phyloP scores from a whole-genome alignment of 1,284 basidiomycete species.

The Tylopilus sp. region DNA sequence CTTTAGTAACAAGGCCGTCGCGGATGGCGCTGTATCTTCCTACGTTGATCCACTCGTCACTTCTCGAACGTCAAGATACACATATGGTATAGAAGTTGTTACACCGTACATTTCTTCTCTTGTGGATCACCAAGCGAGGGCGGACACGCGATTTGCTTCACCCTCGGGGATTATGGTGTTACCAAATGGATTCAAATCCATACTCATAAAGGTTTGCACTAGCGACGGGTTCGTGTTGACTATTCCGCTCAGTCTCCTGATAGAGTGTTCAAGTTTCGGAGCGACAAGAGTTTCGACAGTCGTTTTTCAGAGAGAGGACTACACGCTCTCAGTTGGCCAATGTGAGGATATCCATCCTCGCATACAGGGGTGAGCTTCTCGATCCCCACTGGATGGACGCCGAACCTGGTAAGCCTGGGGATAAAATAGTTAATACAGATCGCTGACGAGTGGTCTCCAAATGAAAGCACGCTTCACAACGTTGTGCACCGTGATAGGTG shows the following conservation, averaged over 20 bases:
- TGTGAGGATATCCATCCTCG: constrained; percentile 1
- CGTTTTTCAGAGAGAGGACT: background rate
- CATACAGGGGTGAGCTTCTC: constrained; percentile 8
- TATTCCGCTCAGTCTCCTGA: background rate
- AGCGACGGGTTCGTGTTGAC: background rate
- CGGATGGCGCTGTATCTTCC: constrained; percentile 6
- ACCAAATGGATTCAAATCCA: constrained; percentile 25
- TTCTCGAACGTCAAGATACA: constrained; percentile 29
- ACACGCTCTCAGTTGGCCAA: background rate
- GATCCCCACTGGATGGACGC: constrained; percentile 19
- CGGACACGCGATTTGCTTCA: background rate
- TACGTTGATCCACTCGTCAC: constrained; percentile 1
- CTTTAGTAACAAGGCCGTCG: constrained; percentile 49
- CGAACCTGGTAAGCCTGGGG: constrained; percentile 12
- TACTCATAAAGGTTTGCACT: constrained; percentile 30
- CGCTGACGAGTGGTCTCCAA: background rate
- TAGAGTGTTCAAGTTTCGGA: constrained; percentile 30
- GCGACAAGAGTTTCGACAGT: background rate
- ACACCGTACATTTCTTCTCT: constrained; percentile 26
- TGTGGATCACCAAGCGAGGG: constrained; percentile 35
- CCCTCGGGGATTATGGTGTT: constrained; percentile 18
- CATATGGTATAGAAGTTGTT: constrained; percentile 37
- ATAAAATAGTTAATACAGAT: background rate
- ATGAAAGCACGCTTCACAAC: constrained; percentile 6
- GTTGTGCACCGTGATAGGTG: constrained; percentile 9